phyloP scores from a whole-genome alignment of 257 asterid genomes.

The Handroanthus guayacan region DNA sequence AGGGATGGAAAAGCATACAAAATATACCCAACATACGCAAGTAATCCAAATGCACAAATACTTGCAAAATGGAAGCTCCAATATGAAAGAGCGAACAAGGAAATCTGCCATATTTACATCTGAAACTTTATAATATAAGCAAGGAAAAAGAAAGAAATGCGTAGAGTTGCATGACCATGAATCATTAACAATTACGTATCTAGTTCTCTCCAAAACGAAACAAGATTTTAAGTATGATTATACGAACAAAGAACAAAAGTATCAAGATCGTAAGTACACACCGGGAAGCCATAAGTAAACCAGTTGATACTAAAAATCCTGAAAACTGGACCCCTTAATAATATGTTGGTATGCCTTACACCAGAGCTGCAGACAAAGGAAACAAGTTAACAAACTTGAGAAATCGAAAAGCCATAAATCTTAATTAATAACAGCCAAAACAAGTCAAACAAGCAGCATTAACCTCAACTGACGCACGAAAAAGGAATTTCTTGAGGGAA shows the following conservation, averaged over 20 bases:
- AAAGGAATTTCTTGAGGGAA: constrained; percentile 80
- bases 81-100: constrained; percentile 69
- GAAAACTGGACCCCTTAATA: constrained; percentile 75
- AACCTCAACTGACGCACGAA: constrained; percentile 80
- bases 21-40: constrained; percentile 75
- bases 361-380: constrained; percentile 70
- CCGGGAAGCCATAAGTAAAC: constrained; percentile 94
- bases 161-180: constrained; percentile 8
- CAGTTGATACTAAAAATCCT: constrained; percentile 85
- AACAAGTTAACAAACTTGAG: constrained; percentile 13
- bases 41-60: constrained; percentile 74
- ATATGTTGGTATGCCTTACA: constrained; percentile 84
- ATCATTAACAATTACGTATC: constrained; percentile 13
- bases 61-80: constrained; percentile 87
- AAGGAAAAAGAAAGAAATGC: constrained; percentile 37
- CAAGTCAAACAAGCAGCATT: constrained; percentile 14
- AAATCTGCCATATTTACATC: constrained; percentile 61
- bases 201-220: constrained; percentile 15
- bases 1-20: constrained; percentile 70
- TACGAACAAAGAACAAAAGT: constrained; percentile 25
- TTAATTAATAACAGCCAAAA: constrained; percentile 4
- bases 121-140: constrained; percentile 56
- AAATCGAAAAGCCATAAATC: neutral
- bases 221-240: constrained; percentile 30
- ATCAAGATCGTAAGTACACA: constrained; percentile 45